Percentiles rank a stretch among this genome's conserved stretches.
phyloP scores from a whole-genome alignment of 441 rosid genomes.

The Isatis lusitanica region DNA sequence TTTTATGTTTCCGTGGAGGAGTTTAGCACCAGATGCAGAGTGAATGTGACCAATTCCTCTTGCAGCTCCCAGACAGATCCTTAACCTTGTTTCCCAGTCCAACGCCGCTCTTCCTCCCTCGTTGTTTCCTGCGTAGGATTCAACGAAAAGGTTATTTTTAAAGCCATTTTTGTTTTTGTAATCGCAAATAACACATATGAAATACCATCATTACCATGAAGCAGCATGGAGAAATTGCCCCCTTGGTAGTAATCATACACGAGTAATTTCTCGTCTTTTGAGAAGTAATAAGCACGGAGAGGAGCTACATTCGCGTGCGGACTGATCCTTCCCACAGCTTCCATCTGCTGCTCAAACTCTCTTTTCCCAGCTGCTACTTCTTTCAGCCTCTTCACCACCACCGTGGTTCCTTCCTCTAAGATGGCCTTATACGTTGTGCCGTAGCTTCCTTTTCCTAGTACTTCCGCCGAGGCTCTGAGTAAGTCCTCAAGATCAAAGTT shows the following conservation, averaged over 20 bases:
- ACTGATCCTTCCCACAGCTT: slow-evolving; percentile 57
- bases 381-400: slow-evolving; percentile 75
- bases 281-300: slow-evolving; percentile 73
- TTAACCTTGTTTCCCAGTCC: slow-evolving; percentile 61
- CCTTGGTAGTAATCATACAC: slow-evolving; percentile 61
- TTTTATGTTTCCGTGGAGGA: slow-evolving; percentile 70
- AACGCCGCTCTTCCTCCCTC: slow-evolving; percentile 43
- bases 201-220: slow-evolving; percentile 55
- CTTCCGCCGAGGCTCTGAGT: slow-evolving; percentile 80
- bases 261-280: slow-evolving; percentile 75
- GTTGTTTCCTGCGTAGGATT: slow-evolving; percentile 43
- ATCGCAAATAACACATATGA: not conserved
- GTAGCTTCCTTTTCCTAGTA: slow-evolving; percentile 72
- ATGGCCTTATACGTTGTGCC: slow-evolving; percentile 79
- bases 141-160: not conserved
- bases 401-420: slow-evolving; percentile 71
- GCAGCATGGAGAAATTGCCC: slow-evolving; percentile 60
- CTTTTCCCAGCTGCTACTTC: slow-evolving; percentile 64
- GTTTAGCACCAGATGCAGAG: slow-evolving; percentile 50
- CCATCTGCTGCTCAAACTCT: slow-evolving; percentile 81
- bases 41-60: slow-evolving; percentile 55
- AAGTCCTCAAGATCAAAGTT: slow-evolving; percentile 74
- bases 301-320: slow-evolving; percentile 64
- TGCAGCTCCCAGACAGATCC: slow-evolving; percentile 53
- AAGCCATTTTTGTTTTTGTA: not conserved